Base-by-base conservation (phyloP, 805 yeast genomes). In the Kodamaea fukazawae region DNA sequence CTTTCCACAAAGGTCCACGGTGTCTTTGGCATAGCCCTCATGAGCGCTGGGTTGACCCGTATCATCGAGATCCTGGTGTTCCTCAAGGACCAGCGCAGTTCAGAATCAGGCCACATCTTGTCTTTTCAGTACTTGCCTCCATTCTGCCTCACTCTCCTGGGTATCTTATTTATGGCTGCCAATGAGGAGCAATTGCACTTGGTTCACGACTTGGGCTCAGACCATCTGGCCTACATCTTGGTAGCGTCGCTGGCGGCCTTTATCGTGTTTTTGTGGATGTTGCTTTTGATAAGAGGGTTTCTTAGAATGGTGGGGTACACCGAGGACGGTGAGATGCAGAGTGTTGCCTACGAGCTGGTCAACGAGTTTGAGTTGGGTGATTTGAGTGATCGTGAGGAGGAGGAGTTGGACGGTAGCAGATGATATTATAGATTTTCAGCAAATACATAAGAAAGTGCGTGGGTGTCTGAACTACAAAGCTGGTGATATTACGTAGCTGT, bases 61-160 rank as follows among this genome's bases (percentile, higher is more conserved):
- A 80, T 90, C 32, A 62, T 85, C 36, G 98, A 91, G 58, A 86
- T 90, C 39, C 73, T 83, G 36, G 81, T 90, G 51, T 58, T 91
- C n/a, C 67, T 90, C 36, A 61, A 70, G 16, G 98, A 89, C 55
- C 68, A 71, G 34, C 62, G 77, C 18, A 50, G 66, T 9, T 53
- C 63, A 7, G 47, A 32, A 3, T 43, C 57, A 3, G 78, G 77
- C 4, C 63, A 61, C 28, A 77, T 87, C 15, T 55, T 70, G 29
- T 72, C 90, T 1, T 88, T 89, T 69, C 98, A 91, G 63, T 86
- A 86, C 57, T 53, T 89, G n/a, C 83, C 98, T 2, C 84, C 96
- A 2, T 79, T 88, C 58, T 76, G 88, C 39, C 68, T 91, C 37
- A 76, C 88, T 2, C 76, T 86, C 47, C 67, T 91, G 1, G 98